phyloP scores from a whole-genome alignment of 2,329 filamentous ascomycete genomes.

The Exserohilum turcica region DNA sequence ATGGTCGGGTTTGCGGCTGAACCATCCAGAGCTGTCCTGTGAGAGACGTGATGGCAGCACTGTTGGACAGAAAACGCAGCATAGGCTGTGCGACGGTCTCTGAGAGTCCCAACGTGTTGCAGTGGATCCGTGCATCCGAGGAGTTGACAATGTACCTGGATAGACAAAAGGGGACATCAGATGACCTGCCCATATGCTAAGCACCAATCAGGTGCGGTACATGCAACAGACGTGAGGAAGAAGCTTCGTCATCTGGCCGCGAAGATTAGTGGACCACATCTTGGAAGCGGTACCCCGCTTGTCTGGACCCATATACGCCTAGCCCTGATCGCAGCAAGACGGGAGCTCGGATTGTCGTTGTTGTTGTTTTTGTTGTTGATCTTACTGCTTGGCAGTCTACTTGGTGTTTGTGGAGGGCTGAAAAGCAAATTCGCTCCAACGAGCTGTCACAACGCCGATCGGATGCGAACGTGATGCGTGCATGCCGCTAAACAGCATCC shows the following conservation, averaged over 20 bases:
- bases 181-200: slow-evolving; percentile 2
- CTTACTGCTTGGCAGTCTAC: slow-evolving; percentile 10
- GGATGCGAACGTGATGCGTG: slow-evolving; percentile 12
- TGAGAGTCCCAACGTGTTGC: slow-evolving; percentile 1
- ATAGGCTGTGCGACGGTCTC: not conserved
- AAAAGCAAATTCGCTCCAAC: slow-evolving; percentile 15
- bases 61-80: not conserved
- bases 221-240: slow-evolving; percentile 8
- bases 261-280: slow-evolving; percentile 11
- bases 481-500: slow-evolving; percentile 7
- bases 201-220: slow-evolving; percentile 10
- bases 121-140: slow-evolving; percentile 3
- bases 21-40: slow-evolving; percentile 3
- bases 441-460: slow-evolving; percentile 9
- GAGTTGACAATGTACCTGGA: slow-evolving; percentile 4
- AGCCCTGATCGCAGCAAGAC: slow-evolving; percentile 9
- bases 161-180: slow-evolving; percentile 7
- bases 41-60: not conserved
- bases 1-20: not conserved
- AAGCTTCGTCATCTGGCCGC: slow-evolving; percentile 16
- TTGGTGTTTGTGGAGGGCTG: slow-evolving; percentile 13
- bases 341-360: slow-evolving; percentile 3
- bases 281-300: slow-evolving; percentile 16
- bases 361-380: slow-evolving; percentile 3
- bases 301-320: slow-evolving; percentile 7